Evolutionary conservation across 495 filamentous ascomycete species (phyloP), one percentile per base, ranked within the genome.

Genomic region (Penicillium malachiteum): DNA sequence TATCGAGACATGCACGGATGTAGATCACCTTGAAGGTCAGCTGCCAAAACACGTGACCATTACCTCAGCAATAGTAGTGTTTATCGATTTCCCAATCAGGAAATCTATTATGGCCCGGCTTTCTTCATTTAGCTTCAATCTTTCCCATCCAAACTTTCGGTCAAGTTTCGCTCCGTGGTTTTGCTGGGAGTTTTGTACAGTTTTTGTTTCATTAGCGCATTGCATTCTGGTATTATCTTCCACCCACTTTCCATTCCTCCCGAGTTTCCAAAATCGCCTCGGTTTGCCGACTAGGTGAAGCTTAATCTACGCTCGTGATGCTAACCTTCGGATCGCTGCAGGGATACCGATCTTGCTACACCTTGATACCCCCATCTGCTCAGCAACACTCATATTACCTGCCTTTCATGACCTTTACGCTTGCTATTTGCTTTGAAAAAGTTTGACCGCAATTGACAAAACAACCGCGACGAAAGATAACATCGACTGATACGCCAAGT

Each of bases 71-170:
- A 64, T n/a, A 32, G 58, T 60, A 60, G 55, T 77, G 74, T 77
- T 77, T 77, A 75, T 74, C 66, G 67, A 71, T 75, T 77, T 53
- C 74, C 68, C 18, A 18, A 59, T 74, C 48, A 61, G 69, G 74
- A 53, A 77, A 68, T 48, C 57, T 72, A 71, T 74, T 75, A 63
- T 67, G 64, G 49, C 37, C 59, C 49, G 45, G 52, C 46, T 39
- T 54, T 64, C 57, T 58, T 61, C 55, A 44, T 65, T 59, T 37
- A 47, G 55, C 59, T 64, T 60, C 60, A 60, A 56, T 62, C 47
- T 59, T 49, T 44, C 57, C 61, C 57, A 50, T 50, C 53, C 43
- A 51, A 67, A 55, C 60, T 56, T 56, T 54, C 60, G 34, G 30
- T 57, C 51, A 45, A 50, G 50, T 58, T 55, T 47, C 38, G 58